A percentile compares a stretch with the other conserved stretches of the same genome.
These are phyloP conservation scores for Pseudocercospora eumusae DNA, from an alignment of 2,329 filamentous ascomycete genomes.

Conservation along the genomic window DNA sequence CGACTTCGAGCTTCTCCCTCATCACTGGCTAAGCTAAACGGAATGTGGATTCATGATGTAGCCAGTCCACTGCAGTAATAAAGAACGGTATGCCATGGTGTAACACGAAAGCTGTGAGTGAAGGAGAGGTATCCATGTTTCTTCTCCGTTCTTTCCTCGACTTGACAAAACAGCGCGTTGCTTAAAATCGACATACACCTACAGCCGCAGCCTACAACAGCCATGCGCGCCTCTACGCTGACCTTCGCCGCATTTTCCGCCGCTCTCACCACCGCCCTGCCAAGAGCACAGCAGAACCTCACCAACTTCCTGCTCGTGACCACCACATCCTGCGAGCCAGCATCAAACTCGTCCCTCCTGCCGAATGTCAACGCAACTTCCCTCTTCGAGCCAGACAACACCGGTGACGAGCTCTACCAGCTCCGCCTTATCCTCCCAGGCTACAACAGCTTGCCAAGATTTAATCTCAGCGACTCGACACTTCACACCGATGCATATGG, in stretches of 20 bases:
- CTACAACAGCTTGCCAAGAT: constrained; percentile 44
- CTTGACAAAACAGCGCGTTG: neutral
- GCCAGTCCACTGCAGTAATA: no score
- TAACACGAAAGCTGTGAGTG: neutral
- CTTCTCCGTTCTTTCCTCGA: neutral
- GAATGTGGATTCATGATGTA: constrained; percentile 9
- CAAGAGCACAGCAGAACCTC: constrained; percentile 14
- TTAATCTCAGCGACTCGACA: constrained; percentile 41
- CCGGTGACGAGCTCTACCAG: constrained; percentile 37
- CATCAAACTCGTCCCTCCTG: constrained; percentile 38
- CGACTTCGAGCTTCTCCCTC: constrained; percentile 3
- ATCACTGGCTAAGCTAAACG: constrained; percentile 4
- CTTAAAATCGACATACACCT: neutral
- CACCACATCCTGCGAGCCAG: constrained; percentile 35
- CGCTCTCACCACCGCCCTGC: constrained; percentile 13
- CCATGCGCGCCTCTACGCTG: neutral
- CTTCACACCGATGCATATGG: constrained; percentile 38
- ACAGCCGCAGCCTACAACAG: neutral
- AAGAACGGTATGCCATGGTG: constrained; percentile 4
- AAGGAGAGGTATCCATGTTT: neutral
- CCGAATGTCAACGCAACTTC: constrained; percentile 43
- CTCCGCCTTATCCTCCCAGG: constrained; percentile 44
- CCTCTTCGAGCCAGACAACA: constrained; percentile 43
- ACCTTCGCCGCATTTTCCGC: constrained; percentile 19
- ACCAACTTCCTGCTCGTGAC: constrained; percentile 46